A percentile compares a stretch with the other conserved stretches of the same genome.
Evolutionary conservation across 2,329 filamentous ascomycete genomes (phyloP).

Genomic region (Alternaria metachromatica): DNA sequence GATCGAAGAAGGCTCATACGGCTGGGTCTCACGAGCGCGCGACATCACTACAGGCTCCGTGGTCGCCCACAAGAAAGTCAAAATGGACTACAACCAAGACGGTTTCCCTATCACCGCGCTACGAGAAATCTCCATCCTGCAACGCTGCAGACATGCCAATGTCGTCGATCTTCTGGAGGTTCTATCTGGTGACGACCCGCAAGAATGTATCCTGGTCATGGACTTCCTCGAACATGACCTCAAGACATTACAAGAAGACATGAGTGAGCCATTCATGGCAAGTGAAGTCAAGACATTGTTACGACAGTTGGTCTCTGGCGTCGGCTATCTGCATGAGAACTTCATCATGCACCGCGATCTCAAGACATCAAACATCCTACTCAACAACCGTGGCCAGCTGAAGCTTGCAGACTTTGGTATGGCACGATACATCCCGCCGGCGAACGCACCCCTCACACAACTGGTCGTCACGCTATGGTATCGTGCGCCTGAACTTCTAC

Average conservation of each 20-base stretch:
- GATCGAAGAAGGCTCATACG: constrained; percentile 97
- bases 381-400: constrained; percentile 92
- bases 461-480: constrained; percentile 98
- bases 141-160: constrained; percentile 80
- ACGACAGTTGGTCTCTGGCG: constrained; percentile 78
- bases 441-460: constrained; percentile 80
- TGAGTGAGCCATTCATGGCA: constrained; percentile 90
- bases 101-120: constrained; percentile 92
- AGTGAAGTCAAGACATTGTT: constrained; percentile 93
- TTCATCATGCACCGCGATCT: constrained; percentile 73
- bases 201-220: constrained; percentile 88
- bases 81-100: constrained; percentile 76
- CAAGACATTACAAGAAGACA: constrained; percentile 89
- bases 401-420: constrained; percentile 99
- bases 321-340: constrained; percentile 83
- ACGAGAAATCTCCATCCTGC: constrained; percentile 90
- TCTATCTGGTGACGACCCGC: constrained; percentile 72
- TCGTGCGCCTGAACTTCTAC: constrained; percentile 85
- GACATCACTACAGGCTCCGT: constrained; percentile 76
- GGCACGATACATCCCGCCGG: constrained; percentile 79
- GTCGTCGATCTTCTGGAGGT: constrained; percentile 84
- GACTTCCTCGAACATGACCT: constrained; percentile 98
- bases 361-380: constrained; percentile 66
- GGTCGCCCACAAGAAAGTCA: constrained; percentile 92
- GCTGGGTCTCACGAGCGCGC: constrained; percentile 85